Conservation (phyloP, 441 rosid species). For the Gossypium laxum region DNA sequence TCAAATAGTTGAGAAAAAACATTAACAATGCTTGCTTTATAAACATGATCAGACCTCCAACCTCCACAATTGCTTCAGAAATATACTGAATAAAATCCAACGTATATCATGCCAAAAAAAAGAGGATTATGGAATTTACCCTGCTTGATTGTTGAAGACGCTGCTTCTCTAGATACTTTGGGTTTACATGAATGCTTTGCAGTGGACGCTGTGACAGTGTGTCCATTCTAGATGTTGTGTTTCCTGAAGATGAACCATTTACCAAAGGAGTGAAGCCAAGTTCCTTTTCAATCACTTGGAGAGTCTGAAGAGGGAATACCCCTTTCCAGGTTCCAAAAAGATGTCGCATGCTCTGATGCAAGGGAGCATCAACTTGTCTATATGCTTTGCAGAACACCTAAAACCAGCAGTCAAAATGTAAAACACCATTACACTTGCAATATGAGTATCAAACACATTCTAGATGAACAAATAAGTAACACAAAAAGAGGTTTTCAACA, state of each 20-base stretch:
- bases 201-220: conserved; percentile 63
- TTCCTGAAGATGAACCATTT: conserved; percentile 57
- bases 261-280: conserved; percentile 62
- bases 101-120: neutral
- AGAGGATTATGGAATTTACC: conserved; percentile 32
- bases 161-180: conserved; percentile 87
- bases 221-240: conserved; percentile 51
- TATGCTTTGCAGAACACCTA: conserved; percentile 90
- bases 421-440: neutral
- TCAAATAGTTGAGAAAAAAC: neutral
- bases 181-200: conserved; percentile 92
- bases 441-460: neutral
- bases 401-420: conserved; percentile 8
- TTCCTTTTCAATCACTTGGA: conserved; percentile 77
- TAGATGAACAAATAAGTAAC: conserved; percentile 10
- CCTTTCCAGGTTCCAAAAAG: conserved; percentile 99
- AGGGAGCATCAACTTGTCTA: conserved; percentile 69
- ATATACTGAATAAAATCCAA: neutral
- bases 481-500: neutral
- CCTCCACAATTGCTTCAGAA: neutral
- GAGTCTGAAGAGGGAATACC: conserved; percentile 70
- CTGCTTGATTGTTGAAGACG: conserved; percentile 77
- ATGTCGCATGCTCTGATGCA: conserved; percentile 80
- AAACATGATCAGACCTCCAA: neutral
- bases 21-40: neutral